Evolutionary conservation across 495 filamentous ascomycete species (phyloP), one percentile per base, ranked within the genome.

Genomic region (Podospora pseudocomata): DNA sequence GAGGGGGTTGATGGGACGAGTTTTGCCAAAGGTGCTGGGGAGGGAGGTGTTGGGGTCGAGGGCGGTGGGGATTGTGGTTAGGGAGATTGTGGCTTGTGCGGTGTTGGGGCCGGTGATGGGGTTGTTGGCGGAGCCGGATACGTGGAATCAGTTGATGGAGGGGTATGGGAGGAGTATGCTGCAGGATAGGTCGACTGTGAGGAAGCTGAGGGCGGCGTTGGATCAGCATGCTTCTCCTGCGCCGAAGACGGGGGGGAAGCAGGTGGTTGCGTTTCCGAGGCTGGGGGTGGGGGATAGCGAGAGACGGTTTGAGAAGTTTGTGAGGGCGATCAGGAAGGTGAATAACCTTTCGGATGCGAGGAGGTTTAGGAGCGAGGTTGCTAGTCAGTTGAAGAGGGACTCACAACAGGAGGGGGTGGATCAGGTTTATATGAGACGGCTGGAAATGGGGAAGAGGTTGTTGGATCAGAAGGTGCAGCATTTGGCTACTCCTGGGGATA

Each of bases 81-180:
- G 89, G 70, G 96, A 99, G 80, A 88, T 98, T 67, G 86, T 96
- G 5, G 83, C 89, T 16, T 93, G 92, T 74, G 89, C 90, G 55
- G 87, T 94, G 61, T 79, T 94, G 64, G 87, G 85, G 39, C 91
- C 92, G 4, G 79, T 90, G 30, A 80, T 94, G 77, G 85, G 88
- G 70, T 81, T 91, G 73, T 74, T 95, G 32, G 82, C 92, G 19
- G 95, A 98, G 69, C 94, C 96, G 11, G 96, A 99, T 82, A 94
- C 90, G 2, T 97, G 95, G 95, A 98, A 98, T 75, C 93, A 96
- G 73, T 73, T 96, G 70, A 91, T 98, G 84, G 93, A 97, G 77
- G 92, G 89, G 60, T 94, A 89, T 78, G 94, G 94, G 18, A 87
- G 90, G 55, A 90, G 89, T 30, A 89, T 96, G 81, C 82, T 99